Conservation (phyloP, 2,329 filamentous ascomycete genomes). For the Ophiocordyceps unilateralis region DNA sequence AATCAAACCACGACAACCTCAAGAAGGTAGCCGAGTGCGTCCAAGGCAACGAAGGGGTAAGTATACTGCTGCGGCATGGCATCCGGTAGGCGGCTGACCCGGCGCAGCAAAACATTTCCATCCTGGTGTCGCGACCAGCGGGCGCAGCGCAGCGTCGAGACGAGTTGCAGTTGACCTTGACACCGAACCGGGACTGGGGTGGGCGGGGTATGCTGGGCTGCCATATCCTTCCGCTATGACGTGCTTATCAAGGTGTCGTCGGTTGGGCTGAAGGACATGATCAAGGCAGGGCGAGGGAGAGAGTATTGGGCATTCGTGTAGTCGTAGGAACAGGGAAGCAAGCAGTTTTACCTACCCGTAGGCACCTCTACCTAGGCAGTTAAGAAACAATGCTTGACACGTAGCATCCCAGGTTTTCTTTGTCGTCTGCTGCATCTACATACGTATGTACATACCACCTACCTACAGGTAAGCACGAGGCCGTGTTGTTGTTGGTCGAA, state of each 20-base stretch:
- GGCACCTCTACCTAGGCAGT: too few species aligned
- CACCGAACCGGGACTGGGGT: conserved; percentile 69
- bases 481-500: too few species aligned
- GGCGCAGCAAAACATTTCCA: conserved; percentile 47
- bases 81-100: conserved; percentile 7
- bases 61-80: conserved; percentile 16
- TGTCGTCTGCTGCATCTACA: too few species aligned
- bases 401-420: too few species aligned
- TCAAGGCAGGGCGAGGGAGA: background rate
- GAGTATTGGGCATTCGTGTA: background rate
- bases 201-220: conserved; percentile 81
- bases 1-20: conserved; percentile 70
- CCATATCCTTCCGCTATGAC: conserved; percentile 62
- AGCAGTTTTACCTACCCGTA: too few species aligned
- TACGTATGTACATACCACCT: too few species aligned
- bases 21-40: conserved; percentile 79
- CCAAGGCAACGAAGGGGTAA: conserved; percentile 74
- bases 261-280: background rate
- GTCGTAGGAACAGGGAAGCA: background rate
- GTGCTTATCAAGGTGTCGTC: background rate
- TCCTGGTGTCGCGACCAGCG: conserved; percentile 42
- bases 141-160: conserved; percentile 21
- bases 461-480: too few species aligned
- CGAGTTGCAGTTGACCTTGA: conserved; percentile 55
- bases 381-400: too few species aligned